Evolutionary conservation across 768 basidiomycete genomes (phyloP).

Genomic region (Mycena rebaudengoi): DNA sequence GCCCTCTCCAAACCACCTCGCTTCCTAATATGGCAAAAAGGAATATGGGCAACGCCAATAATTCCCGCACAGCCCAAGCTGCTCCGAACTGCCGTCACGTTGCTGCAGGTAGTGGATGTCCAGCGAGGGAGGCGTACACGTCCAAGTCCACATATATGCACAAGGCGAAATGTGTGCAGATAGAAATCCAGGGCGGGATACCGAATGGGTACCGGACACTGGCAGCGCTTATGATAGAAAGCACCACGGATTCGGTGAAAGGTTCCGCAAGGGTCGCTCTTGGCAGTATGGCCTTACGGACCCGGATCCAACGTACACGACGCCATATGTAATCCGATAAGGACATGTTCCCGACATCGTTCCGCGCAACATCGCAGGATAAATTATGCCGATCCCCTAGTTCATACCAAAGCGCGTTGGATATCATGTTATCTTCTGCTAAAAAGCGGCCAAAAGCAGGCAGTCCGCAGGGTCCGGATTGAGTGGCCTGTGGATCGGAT

Average conservation of each 20-base stretch:
- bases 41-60: constrained; percentile 90
- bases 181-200: constrained; percentile 61
- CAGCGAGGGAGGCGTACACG: constrained; percentile 80
- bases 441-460: constrained; percentile 87
- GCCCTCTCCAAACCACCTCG: constrained; percentile 89
- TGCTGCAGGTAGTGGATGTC: constrained; percentile 61
- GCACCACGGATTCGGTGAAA: constrained; percentile 86
- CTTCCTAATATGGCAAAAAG: constrained; percentile 81
- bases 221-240: constrained; percentile 69
- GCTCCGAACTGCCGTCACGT: constrained; percentile 67
- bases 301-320: constrained; percentile 95
- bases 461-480: constrained; percentile 60
- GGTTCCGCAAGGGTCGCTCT: constrained; percentile 90
- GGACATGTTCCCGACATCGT: constrained; percentile 89
- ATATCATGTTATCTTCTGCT: constrained; percentile 99
- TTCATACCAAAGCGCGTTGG: constrained; percentile 91
- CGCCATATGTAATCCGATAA: constrained; percentile 87
- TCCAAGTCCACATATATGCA: constrained; percentile 88
- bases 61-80: constrained; percentile 85
- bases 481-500: constrained; percentile 34
- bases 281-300: constrained; percentile 92
- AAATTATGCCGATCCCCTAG: constrained; percentile 87
- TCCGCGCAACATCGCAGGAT: constrained; percentile 89
- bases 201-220: constrained; percentile 61
- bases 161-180: constrained; percentile 64